Conservation (phyloP, 305 asterid genomes). For the Solanum hybrid region DNA sequence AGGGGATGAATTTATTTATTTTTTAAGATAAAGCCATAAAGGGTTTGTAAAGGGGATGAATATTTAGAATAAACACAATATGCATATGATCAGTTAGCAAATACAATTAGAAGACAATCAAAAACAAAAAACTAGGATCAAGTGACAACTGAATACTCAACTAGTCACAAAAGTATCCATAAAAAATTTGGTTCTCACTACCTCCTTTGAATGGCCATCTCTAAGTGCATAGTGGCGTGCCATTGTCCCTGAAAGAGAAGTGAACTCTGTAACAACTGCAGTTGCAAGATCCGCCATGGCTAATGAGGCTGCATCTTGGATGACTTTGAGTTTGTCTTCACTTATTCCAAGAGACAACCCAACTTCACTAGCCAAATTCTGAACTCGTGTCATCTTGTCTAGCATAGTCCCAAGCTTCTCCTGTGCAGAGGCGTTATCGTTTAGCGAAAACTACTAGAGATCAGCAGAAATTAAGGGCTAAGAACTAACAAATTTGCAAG, state of each 20-base stretch:
- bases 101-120: background rate
- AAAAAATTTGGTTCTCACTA: constrained; percentile 8
- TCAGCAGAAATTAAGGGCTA: background rate
- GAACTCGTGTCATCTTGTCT: constrained; percentile 84
- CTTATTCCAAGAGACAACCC: constrained; percentile 46
- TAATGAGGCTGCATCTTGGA: constrained; percentile 66
- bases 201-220: constrained; percentile 89
- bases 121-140: background rate
- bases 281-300: constrained; percentile 94
- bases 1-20: background rate
- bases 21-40: too few relatives aligned
- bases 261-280: constrained; percentile 86
- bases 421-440: constrained; percentile 19
- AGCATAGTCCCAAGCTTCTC: constrained; percentile 93
- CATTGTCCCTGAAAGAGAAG: constrained; percentile 91
- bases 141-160: background rate
- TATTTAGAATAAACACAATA: background rate
- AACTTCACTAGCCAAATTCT: constrained; percentile 51
- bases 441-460: background rate
- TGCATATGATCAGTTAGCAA: background rate
- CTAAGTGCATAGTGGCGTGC: constrained; percentile 94
- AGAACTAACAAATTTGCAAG: background rate
- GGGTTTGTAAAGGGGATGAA: background rate
- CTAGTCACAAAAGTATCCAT: background rate
- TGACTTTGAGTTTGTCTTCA: constrained; percentile 46